These are phyloP conservation scores for Teratosphaeria destructans DNA, from an alignment of 2,329 filamentous ascomycete species.

Conservation along the genomic window DNA sequence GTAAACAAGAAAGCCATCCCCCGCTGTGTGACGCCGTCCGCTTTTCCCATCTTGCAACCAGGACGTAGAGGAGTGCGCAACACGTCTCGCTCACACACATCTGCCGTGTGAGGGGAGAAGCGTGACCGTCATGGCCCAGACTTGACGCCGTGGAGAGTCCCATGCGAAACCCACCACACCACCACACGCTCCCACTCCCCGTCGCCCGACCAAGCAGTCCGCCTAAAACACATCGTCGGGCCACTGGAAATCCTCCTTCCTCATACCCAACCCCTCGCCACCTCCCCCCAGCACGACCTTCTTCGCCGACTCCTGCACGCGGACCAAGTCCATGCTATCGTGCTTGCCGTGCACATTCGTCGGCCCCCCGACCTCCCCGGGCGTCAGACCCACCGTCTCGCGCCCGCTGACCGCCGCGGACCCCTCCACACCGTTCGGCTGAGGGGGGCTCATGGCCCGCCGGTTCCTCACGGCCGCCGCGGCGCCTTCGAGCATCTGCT, in stretches of 20 bases:
- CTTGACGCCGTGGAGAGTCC: too few relatives aligned
- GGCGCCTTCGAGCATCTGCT: conserved; percentile 14
- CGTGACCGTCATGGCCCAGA: too few relatives aligned
- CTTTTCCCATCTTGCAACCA: too few relatives aligned
- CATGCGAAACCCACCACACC: too few relatives aligned
- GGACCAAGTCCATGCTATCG: conserved; percentile 1
- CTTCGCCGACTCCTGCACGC: conserved; percentile 3
- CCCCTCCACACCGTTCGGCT: conserved; percentile 5
- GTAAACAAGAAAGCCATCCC: too few relatives aligned
- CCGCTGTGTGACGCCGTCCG: too few relatives aligned
- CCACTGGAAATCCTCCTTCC: conserved; percentile 21
- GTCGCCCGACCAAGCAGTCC: not conserved
- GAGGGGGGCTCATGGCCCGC: conserved; percentile 12
- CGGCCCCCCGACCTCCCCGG: conserved; percentile 14
- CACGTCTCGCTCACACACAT: too few relatives aligned
- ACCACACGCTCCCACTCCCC: too few relatives aligned
- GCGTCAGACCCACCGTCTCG: conserved; percentile 11
- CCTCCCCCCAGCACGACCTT: not conserved
- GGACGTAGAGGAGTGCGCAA: too few relatives aligned
- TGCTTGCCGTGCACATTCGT: conserved; percentile 6
- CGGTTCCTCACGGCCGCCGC: conserved; percentile 12
- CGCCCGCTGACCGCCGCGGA: conserved; percentile 7
- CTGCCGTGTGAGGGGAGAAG: too few relatives aligned
- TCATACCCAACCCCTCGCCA: not conserved
- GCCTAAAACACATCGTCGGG: conserved; percentile 27